Base-by-base conservation (phyloP, 1,284 basidiomycete species). In the Cryptococcus sp. region DNA sequence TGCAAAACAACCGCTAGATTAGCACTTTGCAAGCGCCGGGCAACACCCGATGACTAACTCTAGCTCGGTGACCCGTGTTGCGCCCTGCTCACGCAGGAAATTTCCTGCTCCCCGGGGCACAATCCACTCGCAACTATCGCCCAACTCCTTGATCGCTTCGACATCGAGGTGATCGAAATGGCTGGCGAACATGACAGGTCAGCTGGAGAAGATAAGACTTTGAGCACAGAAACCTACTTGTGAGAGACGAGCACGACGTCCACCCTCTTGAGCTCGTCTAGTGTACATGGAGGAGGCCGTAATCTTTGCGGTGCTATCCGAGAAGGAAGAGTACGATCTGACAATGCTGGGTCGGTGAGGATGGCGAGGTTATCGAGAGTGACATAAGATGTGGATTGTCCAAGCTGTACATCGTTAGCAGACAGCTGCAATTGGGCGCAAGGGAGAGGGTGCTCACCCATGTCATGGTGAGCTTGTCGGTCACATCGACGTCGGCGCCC, bases 321-420 rank as follows among this genome's bases (percentile, higher is more conserved):
- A 15, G 75, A 79, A 3, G 71, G 70, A 10, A 82, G 64, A 0
- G 81, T 81, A 35, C 78, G 75, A 50, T 79, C 71, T 41, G 78
- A 77, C 25, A 82, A 78, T 11, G 81, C 80, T 1, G 82, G 82
- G 60, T 83, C 82, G 41, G 81, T 82, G 19, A 83, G 68, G 48
- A 83, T 79, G 17, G 75, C 75, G 13, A 82, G 70, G 17, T 80
- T 80, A 49, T 80, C 76, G 42, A 82, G 67, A 38, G 81, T 81
- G 16, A 82, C 76, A 47, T 81, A 78, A 20, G 77, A 66, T 1
- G 79, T 79, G 1, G 79, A 80, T 63, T 80, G 79, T 22, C 79
- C 79, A 48, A 80, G 72, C 78, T 78, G 57, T 3, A 41, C 17
- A 25, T 19, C 13, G n/a, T n/a, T 8, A 35, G 30, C 30, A 17